Evolutionary conservation across 2,329 filamentous ascomycete species (phyloP).

Genomic region (Cladorrhinum sp.): DNA sequence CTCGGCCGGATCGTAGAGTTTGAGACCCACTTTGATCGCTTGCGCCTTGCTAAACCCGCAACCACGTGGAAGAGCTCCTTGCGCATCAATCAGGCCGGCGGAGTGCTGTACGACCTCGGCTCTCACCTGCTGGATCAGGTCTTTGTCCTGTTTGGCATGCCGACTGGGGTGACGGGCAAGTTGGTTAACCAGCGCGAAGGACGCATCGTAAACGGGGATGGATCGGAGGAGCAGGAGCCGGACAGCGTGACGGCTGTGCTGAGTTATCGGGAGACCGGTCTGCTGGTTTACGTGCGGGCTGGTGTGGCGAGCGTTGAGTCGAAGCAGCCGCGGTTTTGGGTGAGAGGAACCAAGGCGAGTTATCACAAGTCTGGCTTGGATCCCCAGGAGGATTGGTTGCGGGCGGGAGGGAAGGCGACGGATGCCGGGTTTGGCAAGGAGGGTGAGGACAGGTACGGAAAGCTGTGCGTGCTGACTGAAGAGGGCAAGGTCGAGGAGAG

Average conservation of each 20-base stretch:
- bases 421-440: constrained; percentile 66
- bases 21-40: constrained; percentile 77
- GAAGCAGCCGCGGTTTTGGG: constrained; percentile 72
- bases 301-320: constrained; percentile 66
- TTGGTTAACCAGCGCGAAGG: constrained; percentile 63
- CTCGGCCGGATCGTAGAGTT: constrained; percentile 75
- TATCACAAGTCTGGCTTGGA: constrained; percentile 72
- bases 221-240: constrained; percentile 45
- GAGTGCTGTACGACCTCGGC: constrained; percentile 70
- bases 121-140: constrained; percentile 75
- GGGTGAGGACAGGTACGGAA: constrained; percentile 54
- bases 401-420: constrained; percentile 57
- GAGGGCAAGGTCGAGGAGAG: constrained; percentile 50
- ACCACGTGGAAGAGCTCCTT: constrained; percentile 65
- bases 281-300: constrained; percentile 67
- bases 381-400: constrained; percentile 71
- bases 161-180: constrained; percentile 63
- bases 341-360: constrained; percentile 69
- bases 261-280: constrained; percentile 57
- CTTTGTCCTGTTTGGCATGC: constrained; percentile 67
- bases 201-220: constrained; percentile 28
- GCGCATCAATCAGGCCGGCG: constrained; percentile 58
- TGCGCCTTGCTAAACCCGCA: constrained; percentile 57
- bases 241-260: constrained; percentile 63
- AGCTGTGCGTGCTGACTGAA: constrained; percentile 52